These are phyloP conservation scores for Breynia disticha DNA, from an alignment of 441 rosid genomes.

Conservation along the genomic window DNA sequence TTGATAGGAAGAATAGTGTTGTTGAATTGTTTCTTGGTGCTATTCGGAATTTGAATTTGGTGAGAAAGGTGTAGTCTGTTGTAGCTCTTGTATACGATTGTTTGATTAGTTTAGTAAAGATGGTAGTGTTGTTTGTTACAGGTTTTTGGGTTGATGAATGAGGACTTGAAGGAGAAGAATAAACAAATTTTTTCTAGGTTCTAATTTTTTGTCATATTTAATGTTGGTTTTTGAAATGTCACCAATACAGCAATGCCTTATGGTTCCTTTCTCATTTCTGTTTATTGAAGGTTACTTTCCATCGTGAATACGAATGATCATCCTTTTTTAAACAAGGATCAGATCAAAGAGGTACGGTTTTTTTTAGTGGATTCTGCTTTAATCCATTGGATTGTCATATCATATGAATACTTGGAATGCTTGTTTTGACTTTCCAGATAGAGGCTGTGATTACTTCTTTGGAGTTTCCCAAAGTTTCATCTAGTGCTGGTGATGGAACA, in stretches of 20 bases:
- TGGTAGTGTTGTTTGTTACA: conserved; percentile 28
- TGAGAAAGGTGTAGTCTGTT: conserved; percentile 18
- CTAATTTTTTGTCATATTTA: conserved; percentile 1
- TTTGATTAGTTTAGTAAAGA: neutral
- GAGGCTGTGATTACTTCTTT: conserved; percentile 32
- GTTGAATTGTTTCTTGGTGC: conserved; percentile 42
- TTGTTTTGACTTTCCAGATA: conserved; percentile 39
- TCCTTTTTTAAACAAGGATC: conserved; percentile 40
- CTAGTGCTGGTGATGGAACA: conserved; percentile 17
- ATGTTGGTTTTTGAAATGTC: conserved; percentile 5
- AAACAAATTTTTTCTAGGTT: conserved; percentile 54
- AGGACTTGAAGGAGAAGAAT: conserved; percentile 41
- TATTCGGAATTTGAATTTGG: conserved; percentile 45
- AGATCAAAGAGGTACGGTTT: conserved; percentile 56
- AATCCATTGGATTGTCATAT: conserved; percentile 8
- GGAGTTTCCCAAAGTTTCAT: conserved; percentile 20
- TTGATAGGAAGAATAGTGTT: conserved; percentile 42
- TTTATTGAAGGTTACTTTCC: conserved; percentile 50
- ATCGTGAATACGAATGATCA: conserved; percentile 40
- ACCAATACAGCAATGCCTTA: neutral
- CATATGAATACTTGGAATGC: conserved; percentile 15
- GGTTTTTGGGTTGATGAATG: conserved; percentile 58
- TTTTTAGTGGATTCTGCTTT: conserved; percentile 9
- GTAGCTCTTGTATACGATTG: neutral
- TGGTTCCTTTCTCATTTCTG: conserved; percentile 10